A percentile compares a stretch with the other conserved stretches of the same genome.
phyloP scores from a whole-genome alignment of 2,329 filamentous ascomycete species.

The Penicillium italicum region DNA sequence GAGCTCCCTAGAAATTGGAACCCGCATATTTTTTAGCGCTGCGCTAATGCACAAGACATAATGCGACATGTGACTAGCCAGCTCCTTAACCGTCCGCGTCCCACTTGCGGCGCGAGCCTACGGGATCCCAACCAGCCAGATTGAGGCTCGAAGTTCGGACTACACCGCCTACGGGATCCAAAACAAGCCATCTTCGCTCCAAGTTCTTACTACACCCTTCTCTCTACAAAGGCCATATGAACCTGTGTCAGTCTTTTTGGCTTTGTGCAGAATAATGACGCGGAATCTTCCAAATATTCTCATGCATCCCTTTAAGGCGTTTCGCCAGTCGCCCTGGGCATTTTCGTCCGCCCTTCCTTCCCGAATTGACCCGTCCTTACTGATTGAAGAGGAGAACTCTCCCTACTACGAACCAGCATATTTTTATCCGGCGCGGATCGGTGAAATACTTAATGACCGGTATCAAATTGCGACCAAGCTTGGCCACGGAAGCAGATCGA shows the following conservation, averaged over 20 bases:
- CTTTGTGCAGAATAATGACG: not conserved
- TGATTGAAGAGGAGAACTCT: constrained; percentile 18
- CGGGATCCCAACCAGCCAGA: no score
- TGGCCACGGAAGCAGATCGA: constrained; percentile 25
- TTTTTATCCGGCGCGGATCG: constrained; percentile 24
- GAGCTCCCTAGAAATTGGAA: no score
- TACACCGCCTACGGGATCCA: not conserved
- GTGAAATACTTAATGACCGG: constrained; percentile 21
- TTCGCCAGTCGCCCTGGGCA: constrained; percentile 2
- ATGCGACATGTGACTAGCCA: no score
- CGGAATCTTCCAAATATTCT: not conserved
- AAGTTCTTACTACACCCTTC: not conserved
- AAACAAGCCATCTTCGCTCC: not conserved
- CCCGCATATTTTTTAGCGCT: no score
- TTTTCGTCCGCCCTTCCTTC: constrained; percentile 1
- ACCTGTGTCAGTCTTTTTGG: not conserved
- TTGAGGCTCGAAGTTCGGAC: no score
- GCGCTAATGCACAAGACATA: no score
- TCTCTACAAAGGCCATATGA: not conserved
- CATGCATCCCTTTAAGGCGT: not conserved
- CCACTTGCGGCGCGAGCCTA: no score
- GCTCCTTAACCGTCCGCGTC: no score
- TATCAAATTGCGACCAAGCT: constrained; percentile 27
- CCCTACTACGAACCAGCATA: constrained; percentile 17
- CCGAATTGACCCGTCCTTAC: constrained; percentile 1